Evolutionary conservation across 768 basidiomycete species (phyloP).

Genomic region (Rhizopogon vinicolor): DNA sequence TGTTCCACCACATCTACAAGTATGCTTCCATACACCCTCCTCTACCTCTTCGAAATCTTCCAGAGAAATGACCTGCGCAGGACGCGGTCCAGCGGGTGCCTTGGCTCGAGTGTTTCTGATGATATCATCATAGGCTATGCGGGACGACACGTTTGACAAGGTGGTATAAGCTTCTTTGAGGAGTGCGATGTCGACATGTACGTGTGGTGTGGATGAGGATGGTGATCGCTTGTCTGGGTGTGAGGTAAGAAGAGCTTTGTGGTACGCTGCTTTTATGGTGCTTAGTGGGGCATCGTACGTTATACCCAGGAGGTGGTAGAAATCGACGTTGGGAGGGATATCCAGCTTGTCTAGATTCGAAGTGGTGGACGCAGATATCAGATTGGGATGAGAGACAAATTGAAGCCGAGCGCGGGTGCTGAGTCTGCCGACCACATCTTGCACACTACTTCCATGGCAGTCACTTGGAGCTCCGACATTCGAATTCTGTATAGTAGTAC

Average conservation of each 20-base stretch:
- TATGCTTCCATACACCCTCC: constrained; percentile 46
- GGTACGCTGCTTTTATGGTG: constrained; percentile 71
- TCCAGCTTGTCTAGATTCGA: constrained; percentile 9
- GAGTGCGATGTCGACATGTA: constrained; percentile 42
- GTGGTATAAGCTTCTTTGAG: constrained; percentile 67
- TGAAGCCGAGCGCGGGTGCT: too few species aligned
- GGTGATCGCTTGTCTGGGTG: constrained; percentile 57
- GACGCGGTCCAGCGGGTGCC: constrained; percentile 42
- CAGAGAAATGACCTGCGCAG: constrained; percentile 74
- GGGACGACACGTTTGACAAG: constrained; percentile 46
- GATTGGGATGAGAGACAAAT: too few species aligned
- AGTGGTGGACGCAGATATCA: too few species aligned
- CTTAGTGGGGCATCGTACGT: constrained; percentile 40
- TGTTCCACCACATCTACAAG: constrained; percentile 70
- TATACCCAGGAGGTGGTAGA: constrained; percentile 57
- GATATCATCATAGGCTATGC: constrained; percentile 46
- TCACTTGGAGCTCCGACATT: too few species aligned
- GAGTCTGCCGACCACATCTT: too few species aligned
- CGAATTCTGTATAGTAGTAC: too few species aligned
- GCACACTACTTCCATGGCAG: too few species aligned
- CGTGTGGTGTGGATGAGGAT: constrained; percentile 20
- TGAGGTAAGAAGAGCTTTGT: constrained; percentile 52
- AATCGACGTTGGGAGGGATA: constrained; percentile 32
- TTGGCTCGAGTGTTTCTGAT: constrained; percentile 8
- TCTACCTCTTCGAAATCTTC: constrained; percentile 57